Conservation (phyloP, 306 rosid species). For the Malus asiatica region DNA sequence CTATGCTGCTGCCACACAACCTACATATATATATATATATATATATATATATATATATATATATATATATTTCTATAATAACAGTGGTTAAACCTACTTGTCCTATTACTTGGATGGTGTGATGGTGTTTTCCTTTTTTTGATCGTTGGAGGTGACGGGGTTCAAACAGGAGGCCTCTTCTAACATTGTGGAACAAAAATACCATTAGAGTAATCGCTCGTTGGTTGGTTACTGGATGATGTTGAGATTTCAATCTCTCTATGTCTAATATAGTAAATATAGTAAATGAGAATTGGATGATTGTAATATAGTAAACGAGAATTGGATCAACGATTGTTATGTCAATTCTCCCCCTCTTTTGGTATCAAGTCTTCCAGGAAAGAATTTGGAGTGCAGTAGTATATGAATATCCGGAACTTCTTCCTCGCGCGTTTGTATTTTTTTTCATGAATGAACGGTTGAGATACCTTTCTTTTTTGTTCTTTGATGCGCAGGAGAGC, state of each 20-base stretch:
- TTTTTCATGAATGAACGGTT: no score
- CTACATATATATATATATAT: background rate
- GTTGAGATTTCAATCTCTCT: background rate
- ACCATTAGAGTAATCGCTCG: no score
- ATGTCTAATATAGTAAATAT: background rate
- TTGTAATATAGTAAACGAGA: background rate
- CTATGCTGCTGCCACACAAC: background rate
- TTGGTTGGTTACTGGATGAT: background rate
- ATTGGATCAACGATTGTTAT: background rate
- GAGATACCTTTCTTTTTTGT: no score
- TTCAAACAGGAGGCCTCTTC: no score
- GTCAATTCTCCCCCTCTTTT: background rate
- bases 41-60: no score
- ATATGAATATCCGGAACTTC: no score
- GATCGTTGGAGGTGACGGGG: no score
- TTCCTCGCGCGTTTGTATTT: no score
- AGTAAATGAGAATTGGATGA: background rate
- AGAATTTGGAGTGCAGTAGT: background rate
- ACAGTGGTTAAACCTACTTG: conserved; percentile 1
- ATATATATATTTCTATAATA: background rate
- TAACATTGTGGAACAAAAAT: no score
- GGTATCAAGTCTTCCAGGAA: background rate
- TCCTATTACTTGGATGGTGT: background rate
- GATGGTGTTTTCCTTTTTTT: background rate
- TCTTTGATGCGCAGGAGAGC: no score